phyloP scores from a whole-genome alignment of 1,284 basidiomycete species.

The Farysia itapuensis region DNA sequence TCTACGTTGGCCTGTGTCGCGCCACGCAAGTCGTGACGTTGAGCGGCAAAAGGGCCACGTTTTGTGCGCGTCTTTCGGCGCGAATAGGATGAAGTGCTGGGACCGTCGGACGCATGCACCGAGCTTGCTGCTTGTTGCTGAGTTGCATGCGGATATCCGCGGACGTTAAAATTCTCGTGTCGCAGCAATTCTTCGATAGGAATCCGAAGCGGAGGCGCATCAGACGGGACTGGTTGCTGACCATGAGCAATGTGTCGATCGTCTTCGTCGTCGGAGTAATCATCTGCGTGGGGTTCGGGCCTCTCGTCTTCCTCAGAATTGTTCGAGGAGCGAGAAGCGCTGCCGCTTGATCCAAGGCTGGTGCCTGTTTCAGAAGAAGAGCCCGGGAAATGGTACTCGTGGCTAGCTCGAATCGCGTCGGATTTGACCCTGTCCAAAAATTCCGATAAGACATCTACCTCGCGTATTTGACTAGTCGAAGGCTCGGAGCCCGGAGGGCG shows the following conservation, averaged over 20 bases:
- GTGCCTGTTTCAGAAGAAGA: conserved; percentile 9
- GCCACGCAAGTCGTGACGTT: conserved; percentile 16
- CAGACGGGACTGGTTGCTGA: neutral
- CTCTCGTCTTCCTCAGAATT: conserved; percentile 2
- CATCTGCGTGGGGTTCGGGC: conserved; percentile 1
- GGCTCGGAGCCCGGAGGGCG: neutral
- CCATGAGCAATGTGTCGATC: neutral
- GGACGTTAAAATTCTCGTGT: conserved; percentile 10
- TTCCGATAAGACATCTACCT: conserved; percentile 14
- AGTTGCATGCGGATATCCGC: conserved; percentile 2
- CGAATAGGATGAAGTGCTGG: neutral
- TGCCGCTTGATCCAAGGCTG: conserved; percentile 14
- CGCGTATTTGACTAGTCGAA: neutral
- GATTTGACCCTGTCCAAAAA: conserved; percentile 6
- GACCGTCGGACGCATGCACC: neutral
- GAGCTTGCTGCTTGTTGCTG: neutral
- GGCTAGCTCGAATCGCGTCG: neutral
- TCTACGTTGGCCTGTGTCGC: conserved; percentile 17
- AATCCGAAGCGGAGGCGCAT: conserved; percentile 27
- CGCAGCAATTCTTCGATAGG: conserved; percentile 34
- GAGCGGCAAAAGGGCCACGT: conserved; percentile 1
- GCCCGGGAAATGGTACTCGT: too few relatives aligned
- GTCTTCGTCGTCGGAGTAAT: conserved; percentile 3
- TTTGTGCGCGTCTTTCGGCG: neutral
- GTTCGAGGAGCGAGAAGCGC: conserved; percentile 6